Conservation (phyloP, 805 yeast genomes). For the Lipomyces lipofer region DNA sequence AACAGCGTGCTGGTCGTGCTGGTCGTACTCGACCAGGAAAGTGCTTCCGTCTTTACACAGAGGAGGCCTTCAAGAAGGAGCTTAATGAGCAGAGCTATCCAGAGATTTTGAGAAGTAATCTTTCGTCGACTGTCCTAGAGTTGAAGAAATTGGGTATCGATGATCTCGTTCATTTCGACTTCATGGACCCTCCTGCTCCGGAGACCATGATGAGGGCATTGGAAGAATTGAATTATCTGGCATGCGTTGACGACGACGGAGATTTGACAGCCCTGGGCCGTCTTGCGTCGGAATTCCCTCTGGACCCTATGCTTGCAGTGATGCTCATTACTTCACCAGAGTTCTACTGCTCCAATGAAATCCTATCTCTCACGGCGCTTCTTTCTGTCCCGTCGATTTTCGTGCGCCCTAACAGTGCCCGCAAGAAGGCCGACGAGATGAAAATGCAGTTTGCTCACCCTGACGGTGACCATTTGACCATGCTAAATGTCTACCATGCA, state of each 20-base stretch:
- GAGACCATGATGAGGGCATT: constrained; percentile 99
- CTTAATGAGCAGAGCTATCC: constrained; percentile 94
- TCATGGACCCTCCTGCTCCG: constrained; percentile 99
- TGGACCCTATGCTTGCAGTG: constrained; percentile 94
- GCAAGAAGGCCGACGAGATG: constrained; percentile 87
- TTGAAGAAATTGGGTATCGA: constrained; percentile 92
- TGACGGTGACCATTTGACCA: constrained; percentile 91
- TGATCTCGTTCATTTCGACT: constrained; percentile 95
- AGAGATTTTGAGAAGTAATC: constrained; percentile 86
- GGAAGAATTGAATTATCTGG: constrained; percentile 88
- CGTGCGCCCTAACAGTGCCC: constrained; percentile 85
- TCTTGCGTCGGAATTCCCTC: constrained; percentile 86
- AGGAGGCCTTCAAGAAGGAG: constrained; percentile 93
- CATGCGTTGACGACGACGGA: constrained; percentile 90
- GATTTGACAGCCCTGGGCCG: constrained; percentile 86
- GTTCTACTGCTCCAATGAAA: constrained; percentile 83
- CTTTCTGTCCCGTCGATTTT: constrained; percentile 92
- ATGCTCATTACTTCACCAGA: constrained; percentile 86
- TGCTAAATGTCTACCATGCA: constrained; percentile 84
- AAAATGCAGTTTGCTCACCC: constrained; percentile 86
- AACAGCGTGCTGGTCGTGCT: constrained; percentile 99
- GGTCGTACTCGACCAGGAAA: constrained; percentile 99
- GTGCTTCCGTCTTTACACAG: constrained; percentile 93
- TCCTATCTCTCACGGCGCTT: constrained; percentile 84
- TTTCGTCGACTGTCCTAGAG: constrained; percentile 88